Evolutionary conservation across 73 alveolate species (phyloP), one percentile per base, ranked within the genome.

Genomic region (Tetrahymena elliotti): DNA sequence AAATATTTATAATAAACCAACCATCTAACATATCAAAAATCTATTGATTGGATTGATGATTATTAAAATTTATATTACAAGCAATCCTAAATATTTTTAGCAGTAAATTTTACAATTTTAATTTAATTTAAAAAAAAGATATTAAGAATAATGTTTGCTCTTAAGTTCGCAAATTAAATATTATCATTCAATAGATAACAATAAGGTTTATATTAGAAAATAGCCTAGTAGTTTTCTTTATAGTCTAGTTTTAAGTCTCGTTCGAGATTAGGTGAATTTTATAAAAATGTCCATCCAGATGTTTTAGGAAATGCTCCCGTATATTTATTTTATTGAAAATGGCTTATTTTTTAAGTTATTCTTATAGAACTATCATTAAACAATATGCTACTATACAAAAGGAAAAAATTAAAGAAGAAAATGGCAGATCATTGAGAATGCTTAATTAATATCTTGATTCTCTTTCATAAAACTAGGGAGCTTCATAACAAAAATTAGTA

Each of bases 201-300:
- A n/a, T 22, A n/a, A 10, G n/a, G 88, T 68, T 27, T 68, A 27
- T 27, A 31, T 31, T 3, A 68, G 36, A 27, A 27, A 27, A 24
- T 68, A 18, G 88, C 38, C 11, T 68, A 31, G 6, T 27, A 31
- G n/a, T 68, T 68, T 94, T 47, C 95, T 24, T 52, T 94, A 35
- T 94, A 53, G 1, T 40, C 83, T n/a, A 40, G 95, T 47, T 94
- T 94, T 92, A 94, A 52, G 31, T 84, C 83, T 36, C 93, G 93
- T 54, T 94, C 96, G 0, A 94, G 84, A 88, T 36, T 94, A 22
- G 93, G 95, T 34, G 96, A 94, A 34, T 94, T 94, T 94, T 94
- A 94, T 94, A 94, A 94, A 38, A 94, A 94, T 39, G 93, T 94
- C n/a, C 96, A 94, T 94, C 96, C 96, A 88, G 96, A 94, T 94